Evolutionary conservation across 805 yeast genomes (phyloP), one percentile per base, ranked within the genome.

Genomic region (Tetrapisispora taiwanensis): DNA sequence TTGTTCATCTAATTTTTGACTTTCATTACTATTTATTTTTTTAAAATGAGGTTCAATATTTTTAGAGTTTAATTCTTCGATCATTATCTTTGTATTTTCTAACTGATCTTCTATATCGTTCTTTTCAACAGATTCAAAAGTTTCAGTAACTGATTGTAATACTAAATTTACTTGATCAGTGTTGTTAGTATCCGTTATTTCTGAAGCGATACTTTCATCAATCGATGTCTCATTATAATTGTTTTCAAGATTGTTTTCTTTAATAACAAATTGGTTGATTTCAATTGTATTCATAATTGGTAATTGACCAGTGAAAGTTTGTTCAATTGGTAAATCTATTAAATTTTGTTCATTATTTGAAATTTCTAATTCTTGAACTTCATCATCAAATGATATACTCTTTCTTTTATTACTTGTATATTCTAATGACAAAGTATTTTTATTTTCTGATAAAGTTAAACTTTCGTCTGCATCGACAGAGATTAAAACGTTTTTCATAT

Each of bases 341-440:
- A 18, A 9, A 30, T 17, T 14, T 9, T 38, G 2, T n/a, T 31
- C 35, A 20, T 31, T 12, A 15, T 7, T 12, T 30, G 39, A 24
- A 7, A 35, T 22, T 15, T 39, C 43, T 22, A 33, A n/a, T 18
- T 26, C 26, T 15, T 39, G 17, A 12, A 38, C 30, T 15, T 39
- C 40, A 4, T 38, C 40, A 20, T 44, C 30, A n/a, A 38, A 39
- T 12, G 26, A 15, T 10, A 44, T 31, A 36, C 37, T 42, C 26
- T 32, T 42, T 15, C 36, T 31, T 15, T 36, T 36, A 4, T n/a
- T 35, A 24, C 15, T 22, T 17, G 31, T 3, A 10, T 41, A n/a
- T 14, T 17, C 27, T 33, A 15, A 12, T 7, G 32, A 14, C 27
- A 34, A 20, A 9, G 30, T 22, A 4, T 24, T 36, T 8, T 24